A percentile compares a stretch with the other conserved stretches of the same genome.
Conservation (phyloP, 2,329 filamentous ascomycete species). For the Blumeriella jaapii region DNA sequence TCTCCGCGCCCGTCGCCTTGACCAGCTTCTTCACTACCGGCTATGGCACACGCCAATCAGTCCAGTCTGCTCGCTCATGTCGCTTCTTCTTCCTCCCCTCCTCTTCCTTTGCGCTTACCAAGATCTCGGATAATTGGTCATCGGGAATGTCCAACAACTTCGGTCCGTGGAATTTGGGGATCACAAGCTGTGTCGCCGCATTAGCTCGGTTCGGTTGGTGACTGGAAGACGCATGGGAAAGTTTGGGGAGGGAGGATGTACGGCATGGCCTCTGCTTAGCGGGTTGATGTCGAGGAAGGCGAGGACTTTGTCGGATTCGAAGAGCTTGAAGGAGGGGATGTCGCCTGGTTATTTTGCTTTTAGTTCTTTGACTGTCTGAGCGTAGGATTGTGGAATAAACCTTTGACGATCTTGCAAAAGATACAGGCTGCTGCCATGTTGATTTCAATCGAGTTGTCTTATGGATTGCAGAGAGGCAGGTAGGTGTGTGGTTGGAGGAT, state of each 20-base stretch:
- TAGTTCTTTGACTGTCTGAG: conserved; percentile 1
- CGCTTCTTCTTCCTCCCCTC: no score
- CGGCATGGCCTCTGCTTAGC: conserved; percentile 77
- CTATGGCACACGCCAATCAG: no score
- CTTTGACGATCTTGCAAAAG: conserved; percentile 98
- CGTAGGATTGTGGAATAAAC: conserved; percentile 30
- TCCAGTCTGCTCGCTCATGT: no score
- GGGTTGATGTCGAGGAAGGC: conserved; percentile 96
- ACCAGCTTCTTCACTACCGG: conserved; percentile 83
- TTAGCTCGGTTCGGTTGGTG: not conserved
- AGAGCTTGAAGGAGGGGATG: conserved; percentile 93
- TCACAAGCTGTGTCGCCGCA: conserved; percentile 57
- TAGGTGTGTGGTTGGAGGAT: not conserved
- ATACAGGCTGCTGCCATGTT: conserved; percentile 54
- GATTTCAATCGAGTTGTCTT: not conserved
- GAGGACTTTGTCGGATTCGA: conserved; percentile 84
- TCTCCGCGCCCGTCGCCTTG: conserved; percentile 56
- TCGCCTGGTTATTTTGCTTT: conserved; percentile 50
- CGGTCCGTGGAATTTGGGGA: conserved; percentile 86
- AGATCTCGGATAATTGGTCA: conserved; percentile 68
- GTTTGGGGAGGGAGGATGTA: conserved; percentile 38
- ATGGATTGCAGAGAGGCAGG: not conserved
- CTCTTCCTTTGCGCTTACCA: no score
- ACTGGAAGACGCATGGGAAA: no score
- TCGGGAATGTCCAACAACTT: conserved; percentile 92